phyloP scores from a whole-genome alignment of 176 grass and related monocot species.

The Phoenix roebelenii region DNA sequence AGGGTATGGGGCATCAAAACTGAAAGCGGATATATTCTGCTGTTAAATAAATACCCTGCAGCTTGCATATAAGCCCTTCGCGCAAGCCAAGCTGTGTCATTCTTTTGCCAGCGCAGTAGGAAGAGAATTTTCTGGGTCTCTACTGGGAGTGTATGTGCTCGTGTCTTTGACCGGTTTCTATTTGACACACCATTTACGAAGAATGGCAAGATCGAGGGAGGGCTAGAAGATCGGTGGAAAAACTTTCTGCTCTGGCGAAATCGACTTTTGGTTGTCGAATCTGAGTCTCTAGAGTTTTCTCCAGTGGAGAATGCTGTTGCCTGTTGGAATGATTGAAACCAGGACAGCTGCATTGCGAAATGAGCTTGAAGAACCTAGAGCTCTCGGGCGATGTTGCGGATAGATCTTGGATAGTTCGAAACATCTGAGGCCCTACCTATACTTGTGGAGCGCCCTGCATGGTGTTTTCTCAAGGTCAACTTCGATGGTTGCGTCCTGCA shows the following conservation, averaged over 20 bases:
- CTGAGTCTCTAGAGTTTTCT: constrained; percentile 87
- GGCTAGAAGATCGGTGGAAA: constrained; percentile 96
- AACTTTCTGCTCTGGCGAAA: constrained; percentile 94
- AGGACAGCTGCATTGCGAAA: constrained; percentile 82
- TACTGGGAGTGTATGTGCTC: constrained; percentile 66
- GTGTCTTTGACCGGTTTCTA: constrained; percentile 84
- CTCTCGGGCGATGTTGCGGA: no score
- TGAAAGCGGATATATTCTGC: no score
- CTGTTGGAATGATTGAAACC: constrained; percentile 97
- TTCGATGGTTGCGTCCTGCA: no score
- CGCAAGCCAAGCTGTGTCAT: constrained; percentile 85
- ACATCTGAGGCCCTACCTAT: no score
- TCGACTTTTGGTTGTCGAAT: constrained; percentile 70
- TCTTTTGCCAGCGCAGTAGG: constrained; percentile 79
- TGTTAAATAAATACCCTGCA: no score
- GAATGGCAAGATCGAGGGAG: constrained; percentile 93
- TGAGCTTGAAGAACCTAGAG: constrained; percentile 87
- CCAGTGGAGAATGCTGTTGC: constrained; percentile 95
- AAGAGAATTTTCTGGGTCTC: constrained; percentile 83
- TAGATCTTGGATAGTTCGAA: no score
- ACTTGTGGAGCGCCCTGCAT: no score
- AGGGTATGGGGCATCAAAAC: constrained; percentile 94
- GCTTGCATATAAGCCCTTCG: constrained; percentile 79
- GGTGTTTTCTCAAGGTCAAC: no score
- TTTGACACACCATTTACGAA: constrained; percentile 98